Base-by-base conservation (phyloP, 2,329 filamentous ascomycete genomes). In the Colletotrichum australisinense region DNA sequence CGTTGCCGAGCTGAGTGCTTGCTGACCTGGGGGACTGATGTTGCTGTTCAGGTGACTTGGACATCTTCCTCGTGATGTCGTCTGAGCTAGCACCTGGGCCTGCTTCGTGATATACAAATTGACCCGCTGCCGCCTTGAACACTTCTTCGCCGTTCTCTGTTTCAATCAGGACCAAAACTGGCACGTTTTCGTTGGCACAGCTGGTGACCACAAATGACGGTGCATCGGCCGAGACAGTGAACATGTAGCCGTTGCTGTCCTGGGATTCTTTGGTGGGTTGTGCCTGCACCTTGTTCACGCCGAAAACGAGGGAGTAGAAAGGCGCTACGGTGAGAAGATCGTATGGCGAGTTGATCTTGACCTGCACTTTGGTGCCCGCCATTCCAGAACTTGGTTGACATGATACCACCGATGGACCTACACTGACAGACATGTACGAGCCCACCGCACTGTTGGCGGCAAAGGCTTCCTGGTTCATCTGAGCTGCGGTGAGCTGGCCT, bases 291-390 rank as follows among this genome's bases (percentile, higher is more conserved):
- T 92, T 92, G 78, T 93, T 90, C n/a, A 89, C 88, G n/a, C 94
- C 95, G 82, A 98, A 97, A 59, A 92, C 89, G 67, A 98, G 83
- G 75, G 85, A 92, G 78, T 94, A 91, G 63, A 87, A 86, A 2
- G 88, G 85, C 38, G 87, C 88, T 81, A 92, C 89, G 70, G 83
- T 80, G 75, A 88, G 83, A 73, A 97, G 84, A 79, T 97, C 93
- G 84, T 94, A 94, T 73, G 92, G 88, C 56, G 93, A 93, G 65
- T 92, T 91, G 35, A 97, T 89, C 80, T 94, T 93, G 75, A 98
- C 87, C 73, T 89, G 88, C 11, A 98, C 85, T 78, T 92, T 92
- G 24, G 93, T 93, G 67, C 93, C 93, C 79, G 89, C 88, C 42
- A 87, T 83, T 56, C 95, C 95, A 78, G 90, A 87, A 57, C 86